A percentile compares a stretch with the other conserved stretches of the same genome.
Evolutionary conservation across 306 rosid species (phyloP).

Genomic region (Malus orientalis): DNA sequence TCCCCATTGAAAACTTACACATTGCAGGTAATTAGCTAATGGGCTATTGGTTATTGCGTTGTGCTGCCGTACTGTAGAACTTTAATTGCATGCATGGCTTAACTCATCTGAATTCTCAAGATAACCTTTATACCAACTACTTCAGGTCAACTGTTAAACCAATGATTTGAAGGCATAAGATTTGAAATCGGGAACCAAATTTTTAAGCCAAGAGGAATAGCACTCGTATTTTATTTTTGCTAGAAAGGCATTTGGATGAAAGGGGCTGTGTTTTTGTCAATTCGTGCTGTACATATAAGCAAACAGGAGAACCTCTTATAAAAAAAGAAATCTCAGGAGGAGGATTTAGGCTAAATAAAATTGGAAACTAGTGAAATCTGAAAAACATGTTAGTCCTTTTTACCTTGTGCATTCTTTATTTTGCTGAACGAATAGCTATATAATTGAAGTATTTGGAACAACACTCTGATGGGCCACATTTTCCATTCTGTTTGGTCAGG

Average conservation of each 20-base stretch:
- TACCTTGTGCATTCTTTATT: not conserved
- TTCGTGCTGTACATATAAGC: not conserved
- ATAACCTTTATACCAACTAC: not conserved
- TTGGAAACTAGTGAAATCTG: not conserved
- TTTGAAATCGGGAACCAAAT: not conserved
- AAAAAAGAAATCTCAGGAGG: not conserved
- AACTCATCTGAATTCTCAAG: not conserved
- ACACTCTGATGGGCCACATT: not conserved
- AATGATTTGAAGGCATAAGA: not conserved
- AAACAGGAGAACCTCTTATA: not conserved
- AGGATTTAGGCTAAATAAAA: not conserved
- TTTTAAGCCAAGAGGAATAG: not conserved
- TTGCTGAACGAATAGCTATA: not conserved
- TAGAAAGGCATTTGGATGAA: not conserved
- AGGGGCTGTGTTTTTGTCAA: not conserved
- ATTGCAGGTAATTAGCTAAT: constrained; percentile 64
- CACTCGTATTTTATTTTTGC: no score
- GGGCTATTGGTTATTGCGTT: constrained; percentile 5
- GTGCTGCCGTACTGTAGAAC: not conserved
- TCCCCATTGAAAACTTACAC: constrained; percentile 79
- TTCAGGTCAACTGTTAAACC: not conserved
- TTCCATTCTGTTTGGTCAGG: constrained; percentile 45
- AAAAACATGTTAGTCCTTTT: not conserved
- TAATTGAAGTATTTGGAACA: not conserved
- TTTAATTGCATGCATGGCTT: not conserved